These are phyloP conservation scores for Trematosphaeria pertusa DNA, from an alignment of 2,329 filamentous ascomycete genomes.

Conservation along the genomic window DNA sequence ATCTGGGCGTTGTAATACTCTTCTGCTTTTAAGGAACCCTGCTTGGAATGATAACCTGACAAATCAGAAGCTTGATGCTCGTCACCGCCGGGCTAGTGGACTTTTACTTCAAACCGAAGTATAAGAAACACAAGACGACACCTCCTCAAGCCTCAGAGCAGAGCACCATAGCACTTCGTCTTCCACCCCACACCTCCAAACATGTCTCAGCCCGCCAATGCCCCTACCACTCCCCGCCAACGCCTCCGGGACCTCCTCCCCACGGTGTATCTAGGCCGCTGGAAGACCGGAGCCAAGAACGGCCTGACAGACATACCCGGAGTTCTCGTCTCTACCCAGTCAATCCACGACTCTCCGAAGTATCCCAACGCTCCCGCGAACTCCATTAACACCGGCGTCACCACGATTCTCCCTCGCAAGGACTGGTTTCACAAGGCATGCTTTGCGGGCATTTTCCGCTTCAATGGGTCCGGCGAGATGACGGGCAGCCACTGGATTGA, in stretches of 20 bases:
- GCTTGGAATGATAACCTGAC: no score
- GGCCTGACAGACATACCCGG: constrained; percentile 54
- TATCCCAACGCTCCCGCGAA: constrained; percentile 34
- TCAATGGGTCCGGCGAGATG: constrained; percentile 70
- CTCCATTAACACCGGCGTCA: constrained; percentile 53
- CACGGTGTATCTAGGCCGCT: constrained; percentile 45
- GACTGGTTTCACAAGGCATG: constrained; percentile 52
- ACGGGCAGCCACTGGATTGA: constrained; percentile 68
- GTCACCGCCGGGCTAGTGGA: no score
- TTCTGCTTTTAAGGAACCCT: no score
- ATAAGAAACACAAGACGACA: no score
- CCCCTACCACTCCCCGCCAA: constrained; percentile 30
- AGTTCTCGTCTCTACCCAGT: constrained; percentile 51
- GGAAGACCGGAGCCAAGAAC: constrained; percentile 50
- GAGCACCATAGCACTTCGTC: not conserved
- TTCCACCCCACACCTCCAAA: not conserved
- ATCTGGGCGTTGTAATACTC: no score
- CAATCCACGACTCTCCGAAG: constrained; percentile 40
- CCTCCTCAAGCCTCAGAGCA: no score
- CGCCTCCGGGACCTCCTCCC: constrained; percentile 50
- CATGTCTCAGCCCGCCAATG: constrained; percentile 12
- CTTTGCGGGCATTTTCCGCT: constrained; percentile 60
- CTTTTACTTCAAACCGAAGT: no score
- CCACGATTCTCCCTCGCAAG: constrained; percentile 52
- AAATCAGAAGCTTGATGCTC: no score